Conservation (phyloP, 768 basidiomycete species). For the Ramaria rubella region DNA sequence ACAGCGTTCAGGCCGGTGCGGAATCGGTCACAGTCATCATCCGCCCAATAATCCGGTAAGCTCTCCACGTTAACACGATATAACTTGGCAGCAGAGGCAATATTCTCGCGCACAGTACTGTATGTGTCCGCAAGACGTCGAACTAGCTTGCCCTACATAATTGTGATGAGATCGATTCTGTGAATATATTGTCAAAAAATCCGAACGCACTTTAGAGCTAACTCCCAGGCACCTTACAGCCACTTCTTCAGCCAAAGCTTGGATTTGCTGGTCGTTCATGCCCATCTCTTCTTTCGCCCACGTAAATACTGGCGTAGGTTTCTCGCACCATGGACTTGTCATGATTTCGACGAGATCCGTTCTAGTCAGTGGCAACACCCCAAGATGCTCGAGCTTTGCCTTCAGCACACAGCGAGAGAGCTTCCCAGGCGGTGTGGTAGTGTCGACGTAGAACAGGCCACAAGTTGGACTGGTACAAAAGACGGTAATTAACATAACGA, state of each 20-base stretch:
- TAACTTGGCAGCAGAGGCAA: conserved; percentile 42
- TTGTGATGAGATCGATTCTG: conserved; percentile 13
- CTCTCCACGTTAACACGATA: conserved; percentile 49
- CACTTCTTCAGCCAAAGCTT: conserved; percentile 51
- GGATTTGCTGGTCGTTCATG: conserved; percentile 37
- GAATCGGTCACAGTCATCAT: conserved; percentile 29
- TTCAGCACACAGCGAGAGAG: neutral
- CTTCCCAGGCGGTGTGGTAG: conserved; percentile 30
- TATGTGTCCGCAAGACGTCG: conserved; percentile 47
- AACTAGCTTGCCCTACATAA: conserved; percentile 55
- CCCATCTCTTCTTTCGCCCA: conserved; percentile 42
- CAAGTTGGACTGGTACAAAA: conserved; percentile 28
- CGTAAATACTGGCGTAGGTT: conserved; percentile 42
- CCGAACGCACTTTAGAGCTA: conserved; percentile 38
- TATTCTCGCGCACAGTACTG: conserved; percentile 34
- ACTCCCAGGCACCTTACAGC: conserved; percentile 52
- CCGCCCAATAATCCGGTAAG: conserved; percentile 49
- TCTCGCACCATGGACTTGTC: conserved; percentile 64
- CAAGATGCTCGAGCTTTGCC: conserved; percentile 48
- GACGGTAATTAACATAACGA: conserved; percentile 66
- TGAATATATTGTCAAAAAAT: conserved; percentile 13
- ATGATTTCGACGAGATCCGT: conserved; percentile 58
- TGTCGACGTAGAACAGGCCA: conserved; percentile 19
- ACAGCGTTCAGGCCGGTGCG: conserved; percentile 1
- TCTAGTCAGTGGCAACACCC: conserved; percentile 48